These are phyloP conservation scores for Nakaseomyces kungkrabaensis DNA, from an alignment of 1,139 yeast genomes.

Conservation along the genomic window DNA sequence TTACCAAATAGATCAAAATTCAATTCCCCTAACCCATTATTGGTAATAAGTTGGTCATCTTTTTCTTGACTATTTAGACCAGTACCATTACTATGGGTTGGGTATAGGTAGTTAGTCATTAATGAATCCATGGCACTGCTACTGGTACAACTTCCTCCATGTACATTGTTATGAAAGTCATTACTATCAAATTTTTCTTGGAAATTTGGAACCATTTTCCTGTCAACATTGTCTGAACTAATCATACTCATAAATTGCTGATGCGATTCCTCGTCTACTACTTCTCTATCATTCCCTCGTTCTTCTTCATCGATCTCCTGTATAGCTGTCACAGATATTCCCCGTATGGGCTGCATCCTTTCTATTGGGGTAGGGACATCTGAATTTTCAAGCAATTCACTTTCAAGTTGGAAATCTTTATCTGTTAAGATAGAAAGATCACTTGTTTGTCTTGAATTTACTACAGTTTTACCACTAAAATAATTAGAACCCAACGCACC, in stretches of 20 bases:
- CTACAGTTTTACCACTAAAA: neutral
- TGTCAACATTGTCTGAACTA: neutral
- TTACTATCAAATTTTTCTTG: neutral
- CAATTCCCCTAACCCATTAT: neutral
- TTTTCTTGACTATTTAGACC: neutral
- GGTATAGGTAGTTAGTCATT: constrained; percentile 18
- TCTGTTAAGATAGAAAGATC: constrained; percentile 2
- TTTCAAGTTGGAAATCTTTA: neutral
- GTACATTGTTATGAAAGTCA: constrained; percentile 4
- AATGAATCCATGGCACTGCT: constrained; percentile 22
- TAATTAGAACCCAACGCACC: neutral
- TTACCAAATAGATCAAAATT: neutral
- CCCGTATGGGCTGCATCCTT: constrained; percentile 11
- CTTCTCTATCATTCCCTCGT: constrained; percentile 1
- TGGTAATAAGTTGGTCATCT: neutral
- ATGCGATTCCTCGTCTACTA: neutral
- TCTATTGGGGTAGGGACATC: constrained; percentile 6
- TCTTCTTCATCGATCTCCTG: constrained; percentile 14
- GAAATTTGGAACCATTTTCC: neutral
- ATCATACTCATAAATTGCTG: neutral
- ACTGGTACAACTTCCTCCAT: constrained; percentile 14
- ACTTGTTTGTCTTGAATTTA: constrained; percentile 3
- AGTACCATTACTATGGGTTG: constrained; percentile 10
- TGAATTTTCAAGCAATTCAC: neutral
- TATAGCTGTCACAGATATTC: constrained; percentile 12